These are phyloP conservation scores for Lyophyllum atratum DNA, from an alignment of 768 basidiomycete species.

Conservation along the genomic window DNA sequence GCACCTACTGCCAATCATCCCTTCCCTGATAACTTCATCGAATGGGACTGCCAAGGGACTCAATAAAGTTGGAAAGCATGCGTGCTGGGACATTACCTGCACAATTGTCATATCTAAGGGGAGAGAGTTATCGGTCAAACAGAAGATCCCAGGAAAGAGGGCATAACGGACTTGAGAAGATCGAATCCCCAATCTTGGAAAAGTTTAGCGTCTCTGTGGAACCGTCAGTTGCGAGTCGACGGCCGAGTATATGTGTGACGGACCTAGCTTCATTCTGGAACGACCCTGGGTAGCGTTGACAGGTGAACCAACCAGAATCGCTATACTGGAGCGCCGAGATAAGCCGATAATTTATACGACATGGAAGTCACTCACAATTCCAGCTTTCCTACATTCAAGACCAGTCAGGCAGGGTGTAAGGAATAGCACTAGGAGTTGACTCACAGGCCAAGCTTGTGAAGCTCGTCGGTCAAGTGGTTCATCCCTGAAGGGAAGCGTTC, in stretches of 20 bases:
- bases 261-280: slow-evolving; percentile 50
- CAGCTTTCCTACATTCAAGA: slow-evolving; percentile 34
- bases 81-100: slow-evolving; percentile 33
- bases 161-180: slow-evolving; percentile 55
- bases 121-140: not conserved
- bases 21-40: slow-evolving; percentile 56
- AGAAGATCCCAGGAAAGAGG: too few relatives aligned
- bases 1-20: slow-evolving; percentile 54
- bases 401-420: not conserved
- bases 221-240: not conserved
- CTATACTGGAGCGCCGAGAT: slow-evolving; percentile 40
- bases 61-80: not conserved
- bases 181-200: slow-evolving; percentile 73
- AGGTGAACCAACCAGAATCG: slow-evolving; percentile 70
- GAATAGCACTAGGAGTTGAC: not conserved
- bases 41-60: slow-evolving; percentile 45
- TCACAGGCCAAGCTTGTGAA: slow-evolving; percentile 62
- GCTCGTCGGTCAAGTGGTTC: slow-evolving; percentile 52
- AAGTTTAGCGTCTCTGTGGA: slow-evolving; percentile 52
- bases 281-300: slow-evolving; percentile 65
- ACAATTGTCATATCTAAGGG: slow-evolving; percentile 55
- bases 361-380: slow-evolving; percentile 34
- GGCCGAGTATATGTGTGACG: not conserved
- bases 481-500: slow-evolving; percentile 59
- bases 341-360: not conserved